A percentile compares a stretch with the other conserved stretches of the same genome.
Conservation (phyloP, 345 rosid species). For the Gossypium stocksii region DNA sequence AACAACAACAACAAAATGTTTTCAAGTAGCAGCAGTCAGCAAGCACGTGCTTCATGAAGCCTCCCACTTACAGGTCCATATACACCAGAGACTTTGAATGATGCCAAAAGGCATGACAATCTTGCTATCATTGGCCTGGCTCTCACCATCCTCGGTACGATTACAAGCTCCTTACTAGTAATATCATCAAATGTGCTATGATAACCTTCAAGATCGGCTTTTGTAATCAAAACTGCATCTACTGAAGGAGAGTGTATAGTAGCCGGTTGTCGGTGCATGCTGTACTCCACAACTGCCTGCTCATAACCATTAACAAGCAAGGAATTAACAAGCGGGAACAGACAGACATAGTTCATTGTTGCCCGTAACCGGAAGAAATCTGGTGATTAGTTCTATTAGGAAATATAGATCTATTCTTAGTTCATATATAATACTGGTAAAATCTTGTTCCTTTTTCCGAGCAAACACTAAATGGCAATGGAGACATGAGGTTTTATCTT, state of each 20-base stretch:
- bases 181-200: constrained; percentile 28
- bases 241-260: constrained; percentile 29
- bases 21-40: constrained; percentile 22
- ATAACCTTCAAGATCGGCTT: constrained; percentile 62
- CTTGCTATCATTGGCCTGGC: constrained; percentile 48
- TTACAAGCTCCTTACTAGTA: constrained; percentile 34
- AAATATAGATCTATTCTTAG: not conserved
- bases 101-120: constrained; percentile 59
- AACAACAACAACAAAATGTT: constrained; percentile 16
- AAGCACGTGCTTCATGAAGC: constrained; percentile 54
- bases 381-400: not conserved
- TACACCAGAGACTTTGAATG: constrained; percentile 51
- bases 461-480: not conserved
- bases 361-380: not conserved
- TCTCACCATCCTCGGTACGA: constrained; percentile 33
- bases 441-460: not conserved
- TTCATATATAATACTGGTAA: not conserved
- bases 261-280: constrained; percentile 22
- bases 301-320: constrained; percentile 10
- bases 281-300: constrained; percentile 58
- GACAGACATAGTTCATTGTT: not conserved
- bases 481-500: not conserved
- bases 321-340: not conserved
- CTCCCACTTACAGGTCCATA: constrained; percentile 31
- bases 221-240: constrained; percentile 52